phyloP scores from a whole-genome alignment of 352 stramenopile species.

The Blastocystis sp. region DNA sequence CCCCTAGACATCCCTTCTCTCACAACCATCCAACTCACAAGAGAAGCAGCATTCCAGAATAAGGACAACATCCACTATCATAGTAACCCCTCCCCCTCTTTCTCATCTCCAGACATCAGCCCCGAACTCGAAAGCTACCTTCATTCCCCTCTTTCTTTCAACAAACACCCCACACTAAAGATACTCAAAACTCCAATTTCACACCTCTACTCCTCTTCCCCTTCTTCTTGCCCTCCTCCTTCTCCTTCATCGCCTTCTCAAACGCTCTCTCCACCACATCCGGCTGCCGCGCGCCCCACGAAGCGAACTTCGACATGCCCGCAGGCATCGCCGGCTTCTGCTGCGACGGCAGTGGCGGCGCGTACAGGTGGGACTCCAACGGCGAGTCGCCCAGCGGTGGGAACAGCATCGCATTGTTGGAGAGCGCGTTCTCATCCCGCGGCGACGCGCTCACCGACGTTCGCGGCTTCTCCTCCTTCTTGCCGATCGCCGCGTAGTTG shows the following conservation, averaged over 20 bases:
- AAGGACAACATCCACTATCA: too few species aligned
- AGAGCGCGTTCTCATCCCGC: too few species aligned
- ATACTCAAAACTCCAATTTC: conserved; percentile 20
- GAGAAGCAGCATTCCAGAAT: too few species aligned
- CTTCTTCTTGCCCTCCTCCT: conserved; percentile 18
- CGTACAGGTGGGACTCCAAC: neutral
- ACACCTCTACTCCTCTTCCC: conserved; percentile 36
- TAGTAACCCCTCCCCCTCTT: too few species aligned
- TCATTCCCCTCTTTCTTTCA: neutral
- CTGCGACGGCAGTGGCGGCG: neutral
- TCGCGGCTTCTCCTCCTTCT: too few species aligned
- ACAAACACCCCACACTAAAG: conserved; percentile 27
- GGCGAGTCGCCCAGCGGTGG: neutral
- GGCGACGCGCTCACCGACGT: too few species aligned
- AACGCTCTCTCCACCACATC: conserved; percentile 19
- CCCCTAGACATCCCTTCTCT: too few species aligned
- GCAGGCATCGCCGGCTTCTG: neutral
- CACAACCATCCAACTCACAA: too few species aligned
- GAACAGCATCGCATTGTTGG: too few species aligned
- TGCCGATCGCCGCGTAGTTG: too few species aligned
- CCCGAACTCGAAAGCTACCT: neutral
- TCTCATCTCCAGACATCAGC: too few species aligned
- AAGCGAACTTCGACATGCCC: neutral
- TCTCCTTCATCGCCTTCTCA: conserved; percentile 42
- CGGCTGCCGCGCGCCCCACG: neutral